Percentiles rank a stretch among this genome's conserved stretches.
Conservation (phyloP, 768 basidiomycete species). For the Lactarius deliciosus region DNA sequence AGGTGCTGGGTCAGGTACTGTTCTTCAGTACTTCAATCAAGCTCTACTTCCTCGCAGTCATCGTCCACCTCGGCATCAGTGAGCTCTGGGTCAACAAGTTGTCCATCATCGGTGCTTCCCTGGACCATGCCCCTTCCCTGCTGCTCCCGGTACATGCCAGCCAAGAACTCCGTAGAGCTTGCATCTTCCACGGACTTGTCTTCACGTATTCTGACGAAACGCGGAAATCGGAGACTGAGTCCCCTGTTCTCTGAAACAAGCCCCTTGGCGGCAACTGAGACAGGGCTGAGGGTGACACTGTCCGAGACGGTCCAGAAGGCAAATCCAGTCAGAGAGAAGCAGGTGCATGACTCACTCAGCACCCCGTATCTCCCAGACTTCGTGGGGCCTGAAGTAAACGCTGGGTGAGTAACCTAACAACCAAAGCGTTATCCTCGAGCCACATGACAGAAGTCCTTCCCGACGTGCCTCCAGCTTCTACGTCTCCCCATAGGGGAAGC, state of each 20-base stretch:
- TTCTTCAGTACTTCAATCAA: constrained; percentile 8
- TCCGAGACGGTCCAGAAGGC: constrained; percentile 18
- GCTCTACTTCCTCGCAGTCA: constrained; percentile 33
- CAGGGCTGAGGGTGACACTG: constrained; percentile 81
- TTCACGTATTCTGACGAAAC: constrained; percentile 71
- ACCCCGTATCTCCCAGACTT: constrained; percentile 89
- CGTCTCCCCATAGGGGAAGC: constrained; percentile 54
- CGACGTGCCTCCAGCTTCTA: constrained; percentile 58
- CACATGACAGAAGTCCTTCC: background rate
- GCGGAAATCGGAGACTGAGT: constrained; percentile 82
- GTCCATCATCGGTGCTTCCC: constrained; percentile 54
- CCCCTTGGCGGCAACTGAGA: constrained; percentile 76
- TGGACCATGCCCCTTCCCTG: constrained; percentile 41
- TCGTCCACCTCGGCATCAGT: constrained; percentile 37
- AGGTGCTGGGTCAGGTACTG: background rate
- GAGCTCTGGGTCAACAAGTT: constrained; percentile 55
- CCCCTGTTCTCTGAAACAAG: constrained; percentile 59
- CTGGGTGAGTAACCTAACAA: constrained; percentile 58
- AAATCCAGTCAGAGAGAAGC: background rate
- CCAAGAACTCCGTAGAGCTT: constrained; percentile 68
- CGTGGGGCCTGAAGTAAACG: constrained; percentile 66
- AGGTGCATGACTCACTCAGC: constrained; percentile 52
- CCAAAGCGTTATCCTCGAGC: constrained; percentile 11
- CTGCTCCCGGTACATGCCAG: constrained; percentile 66
- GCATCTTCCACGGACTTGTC: constrained; percentile 77